Base-by-base conservation (phyloP, 805 yeast species). In the Starmerella scarabaei region DNA sequence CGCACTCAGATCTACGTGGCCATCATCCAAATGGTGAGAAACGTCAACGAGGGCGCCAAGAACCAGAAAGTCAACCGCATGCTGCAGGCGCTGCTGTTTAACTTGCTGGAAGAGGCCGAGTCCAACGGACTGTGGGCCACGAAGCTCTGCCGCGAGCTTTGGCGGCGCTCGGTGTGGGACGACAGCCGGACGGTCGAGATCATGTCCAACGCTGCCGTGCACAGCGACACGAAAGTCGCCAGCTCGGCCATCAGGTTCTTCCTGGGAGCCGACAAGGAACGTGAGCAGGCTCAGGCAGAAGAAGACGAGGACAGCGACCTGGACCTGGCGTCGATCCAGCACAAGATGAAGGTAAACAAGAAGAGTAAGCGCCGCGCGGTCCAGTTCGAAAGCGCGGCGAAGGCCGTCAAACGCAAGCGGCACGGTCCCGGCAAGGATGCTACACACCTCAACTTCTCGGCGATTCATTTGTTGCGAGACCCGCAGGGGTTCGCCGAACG, bases 131-230 rank as follows among this genome's bases (percentile, higher is more conserved):
- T 91, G 19, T 91, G 97, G 96, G 96, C 97, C 6, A 82, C 96
- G 3, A 86, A 84, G 54, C 65, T 91, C 42, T 85, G 96, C 4
- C 73, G 97, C 57, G 97, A 91, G 60, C 66, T 91, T 37, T 91
- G 99, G 99, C 73, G 94, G 65, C 72, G 97, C 57, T 94, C 94
- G 55, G 81, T 91, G 43, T 91, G 99, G 99, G 96, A 85, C 59
- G 99, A 91, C 59, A 73, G 94, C 0, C 69, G 96, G 53, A 80
- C 97, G 0, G 94, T 91, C n/a, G 98, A 91, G 61, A 75, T 91
- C 54, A 86, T 91, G 97, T 79, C 93, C 1, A 91, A 84, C 53
- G 96, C 97, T 1, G 84, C 96, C 2, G 62, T 83, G 45, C 95
- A 85, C 55, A 77, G 79, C 14, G 94, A 91, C 53, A 66, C 69